Percentiles rank a stretch among this genome's conserved stretches.
Conservation (phyloP, 805 yeast species). For the Candida ipomoeae region DNA sequence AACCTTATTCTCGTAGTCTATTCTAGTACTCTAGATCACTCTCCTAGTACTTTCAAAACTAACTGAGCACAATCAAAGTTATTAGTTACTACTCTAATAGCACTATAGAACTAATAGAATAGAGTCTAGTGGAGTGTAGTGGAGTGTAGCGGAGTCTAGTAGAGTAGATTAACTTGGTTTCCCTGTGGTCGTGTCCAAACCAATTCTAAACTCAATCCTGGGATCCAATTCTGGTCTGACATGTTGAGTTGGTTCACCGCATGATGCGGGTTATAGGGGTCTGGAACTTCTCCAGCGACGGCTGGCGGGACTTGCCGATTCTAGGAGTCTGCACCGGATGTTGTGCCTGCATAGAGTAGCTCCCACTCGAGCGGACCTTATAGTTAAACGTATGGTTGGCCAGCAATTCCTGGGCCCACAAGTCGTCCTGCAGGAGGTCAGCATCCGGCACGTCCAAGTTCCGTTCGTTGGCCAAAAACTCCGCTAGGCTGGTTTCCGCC, state of each 20-base stretch:
- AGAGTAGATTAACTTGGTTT: too few relatives aligned
- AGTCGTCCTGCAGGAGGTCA: constrained; percentile 26
- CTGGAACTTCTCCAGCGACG: constrained; percentile 38
- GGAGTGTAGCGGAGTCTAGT: too few relatives aligned
- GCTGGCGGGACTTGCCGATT: constrained; percentile 34
- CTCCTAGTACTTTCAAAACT: too few relatives aligned
- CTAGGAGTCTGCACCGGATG: constrained; percentile 36
- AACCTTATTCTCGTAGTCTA: too few relatives aligned
- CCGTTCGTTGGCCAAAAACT: constrained; percentile 30
- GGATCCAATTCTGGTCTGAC: too few relatives aligned
- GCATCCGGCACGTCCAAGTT: constrained; percentile 27
- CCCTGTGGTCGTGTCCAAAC: too few relatives aligned
- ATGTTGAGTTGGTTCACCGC: constrained; percentile 13
- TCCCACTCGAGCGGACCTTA: constrained; percentile 14
- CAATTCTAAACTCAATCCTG: too few relatives aligned
- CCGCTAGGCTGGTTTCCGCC: constrained; percentile 24
- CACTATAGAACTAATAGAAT: too few relatives aligned
- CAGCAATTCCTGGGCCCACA: constrained; percentile 29
- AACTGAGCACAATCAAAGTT: too few relatives aligned
- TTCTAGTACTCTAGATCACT: too few relatives aligned
- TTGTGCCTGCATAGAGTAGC: constrained; percentile 6
- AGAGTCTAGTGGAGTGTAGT: too few relatives aligned
- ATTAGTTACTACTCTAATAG: too few relatives aligned
- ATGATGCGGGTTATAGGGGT: constrained; percentile 40
- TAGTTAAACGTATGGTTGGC: constrained; percentile 24